phyloP scores from a whole-genome alignment of 2,329 filamentous ascomycete species.

The Pseudogymnoascus sp. region DNA sequence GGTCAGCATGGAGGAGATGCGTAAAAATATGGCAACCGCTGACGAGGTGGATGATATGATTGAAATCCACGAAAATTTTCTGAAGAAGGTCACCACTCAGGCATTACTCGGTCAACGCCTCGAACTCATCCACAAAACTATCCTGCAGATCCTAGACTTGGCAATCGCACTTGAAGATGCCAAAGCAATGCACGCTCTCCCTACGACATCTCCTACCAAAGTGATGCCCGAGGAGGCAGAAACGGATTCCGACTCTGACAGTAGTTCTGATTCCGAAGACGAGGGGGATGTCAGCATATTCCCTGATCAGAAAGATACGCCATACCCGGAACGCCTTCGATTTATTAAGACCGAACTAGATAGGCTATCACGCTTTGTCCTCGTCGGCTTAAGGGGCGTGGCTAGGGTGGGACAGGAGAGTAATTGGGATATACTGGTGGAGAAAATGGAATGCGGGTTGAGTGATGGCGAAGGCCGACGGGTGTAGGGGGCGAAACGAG shows the following conservation, averaged over 20 bases:
- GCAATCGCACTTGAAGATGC: slow-evolving; percentile 61
- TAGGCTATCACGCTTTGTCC: slow-evolving; percentile 60
- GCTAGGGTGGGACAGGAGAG: slow-evolving; percentile 65
- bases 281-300: slow-evolving; percentile 25
- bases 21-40: slow-evolving; percentile 48
- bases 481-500: neutral
- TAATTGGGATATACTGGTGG: slow-evolving; percentile 74
- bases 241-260: slow-evolving; percentile 26
- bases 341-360: slow-evolving; percentile 58
- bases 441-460: slow-evolving; percentile 59
- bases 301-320: slow-evolving; percentile 28
- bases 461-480: slow-evolving; percentile 11
- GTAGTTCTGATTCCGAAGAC: slow-evolving; percentile 18
- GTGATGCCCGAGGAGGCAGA: slow-evolving; percentile 22
- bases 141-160: slow-evolving; percentile 72
- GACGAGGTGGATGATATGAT: slow-evolving; percentile 79
- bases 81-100: slow-evolving; percentile 56
- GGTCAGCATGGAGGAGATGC: slow-evolving; percentile 51
- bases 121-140: slow-evolving; percentile 60
- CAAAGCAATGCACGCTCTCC: slow-evolving; percentile 33
- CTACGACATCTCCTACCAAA: slow-evolving; percentile 17
- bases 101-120: slow-evolving; percentile 64
- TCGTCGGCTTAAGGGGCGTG: slow-evolving; percentile 65
- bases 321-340: slow-evolving; percentile 45
- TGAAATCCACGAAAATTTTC: slow-evolving; percentile 55